Conservation (phyloP, 768 basidiomycete species). For the Coprinopsis sp. region DNA sequence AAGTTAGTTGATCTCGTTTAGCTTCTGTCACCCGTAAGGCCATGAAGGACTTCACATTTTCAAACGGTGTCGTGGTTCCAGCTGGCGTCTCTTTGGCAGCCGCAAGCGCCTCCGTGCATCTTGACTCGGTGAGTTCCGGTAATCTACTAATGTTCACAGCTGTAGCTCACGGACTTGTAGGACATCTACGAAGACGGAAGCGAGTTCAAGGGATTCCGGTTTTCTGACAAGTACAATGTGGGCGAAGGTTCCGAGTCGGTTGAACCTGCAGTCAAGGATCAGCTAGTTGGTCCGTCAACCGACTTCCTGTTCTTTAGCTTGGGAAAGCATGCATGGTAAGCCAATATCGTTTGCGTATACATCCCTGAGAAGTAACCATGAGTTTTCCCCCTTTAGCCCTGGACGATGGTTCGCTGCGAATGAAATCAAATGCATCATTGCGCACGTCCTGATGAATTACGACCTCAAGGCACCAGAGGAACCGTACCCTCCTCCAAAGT, state of each 20-base stretch:
- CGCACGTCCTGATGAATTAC: slow-evolving; percentile 28
- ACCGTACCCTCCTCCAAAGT: slow-evolving; percentile 11
- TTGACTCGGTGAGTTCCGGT: not conserved
- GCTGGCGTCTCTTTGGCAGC: slow-evolving; percentile 1
- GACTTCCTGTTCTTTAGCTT: slow-evolving; percentile 36
- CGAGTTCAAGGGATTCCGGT: not conserved
- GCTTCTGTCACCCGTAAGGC: slow-evolving; percentile 27
- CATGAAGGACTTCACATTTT: slow-evolving; percentile 38
- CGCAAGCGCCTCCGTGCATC: not conserved
- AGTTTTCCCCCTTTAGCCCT: not conserved
- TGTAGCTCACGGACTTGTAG: not conserved
- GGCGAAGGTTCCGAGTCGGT: not conserved
- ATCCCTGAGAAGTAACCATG: not conserved
- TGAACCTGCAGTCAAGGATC: slow-evolving; percentile 22
- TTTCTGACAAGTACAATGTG: not conserved
- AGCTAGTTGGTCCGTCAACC: slow-evolving; percentile 25
- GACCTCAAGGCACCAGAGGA: slow-evolving; percentile 29
- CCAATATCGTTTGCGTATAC: not conserved
- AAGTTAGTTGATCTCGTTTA: no score
- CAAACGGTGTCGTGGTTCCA: slow-evolving; percentile 39
- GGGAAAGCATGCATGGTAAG: slow-evolving; percentile 32
- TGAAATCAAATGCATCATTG: slow-evolving; percentile 29
- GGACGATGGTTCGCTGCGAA: slow-evolving; percentile 30
- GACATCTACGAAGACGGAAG: not conserved
- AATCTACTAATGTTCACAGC: not conserved